These are phyloP conservation scores for Tremellales sp. DNA, from an alignment of 1,284 basidiomycete genomes.

Conservation along the genomic window DNA sequence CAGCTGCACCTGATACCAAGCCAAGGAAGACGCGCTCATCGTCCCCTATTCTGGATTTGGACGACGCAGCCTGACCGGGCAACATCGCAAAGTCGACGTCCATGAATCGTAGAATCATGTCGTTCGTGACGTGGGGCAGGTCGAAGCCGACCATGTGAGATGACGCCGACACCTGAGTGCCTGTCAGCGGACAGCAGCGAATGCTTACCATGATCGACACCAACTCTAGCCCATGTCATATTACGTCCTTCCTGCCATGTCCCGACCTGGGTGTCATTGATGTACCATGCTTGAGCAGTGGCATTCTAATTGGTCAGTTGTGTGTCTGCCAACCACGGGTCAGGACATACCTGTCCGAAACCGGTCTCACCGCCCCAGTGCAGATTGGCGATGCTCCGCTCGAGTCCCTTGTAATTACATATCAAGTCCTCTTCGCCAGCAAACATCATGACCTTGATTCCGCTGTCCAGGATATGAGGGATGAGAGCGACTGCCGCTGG, in stretches of 20 bases:
- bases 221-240: slow-evolving; percentile 85
- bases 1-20: slow-evolving; percentile 22
- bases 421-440: slow-evolving; percentile 94
- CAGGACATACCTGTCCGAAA: slow-evolving; percentile 64
- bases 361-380: slow-evolving; percentile 83
- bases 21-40: slow-evolving; percentile 35
- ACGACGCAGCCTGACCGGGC: slow-evolving; percentile 64
- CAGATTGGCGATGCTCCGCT: slow-evolving; percentile 76
- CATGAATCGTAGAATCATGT: slow-evolving; percentile 98
- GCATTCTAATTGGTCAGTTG: too few relatives aligned
- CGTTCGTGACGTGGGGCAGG: slow-evolving; percentile 80
- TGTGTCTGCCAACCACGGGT: too few relatives aligned
- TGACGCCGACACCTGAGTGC: slow-evolving; percentile 59
- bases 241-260: slow-evolving; percentile 86
- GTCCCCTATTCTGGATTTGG: slow-evolving; percentile 36
- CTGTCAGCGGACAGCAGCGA: too few relatives aligned
- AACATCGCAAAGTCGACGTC: slow-evolving; percentile 77
- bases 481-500: slow-evolving; percentile 73
- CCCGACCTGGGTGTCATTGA: slow-evolving; percentile 73
- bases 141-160: slow-evolving; percentile 94
- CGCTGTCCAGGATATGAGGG: slow-evolving; percentile 67
- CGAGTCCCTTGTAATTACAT: slow-evolving; percentile 90
- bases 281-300: slow-evolving; percentile 69
- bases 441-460: slow-evolving; percentile 83
- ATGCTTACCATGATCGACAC: slow-evolving; percentile 11